phyloP scores from a whole-genome alignment of 805 yeast genomes.

The Candida vartiovaarae region DNA sequence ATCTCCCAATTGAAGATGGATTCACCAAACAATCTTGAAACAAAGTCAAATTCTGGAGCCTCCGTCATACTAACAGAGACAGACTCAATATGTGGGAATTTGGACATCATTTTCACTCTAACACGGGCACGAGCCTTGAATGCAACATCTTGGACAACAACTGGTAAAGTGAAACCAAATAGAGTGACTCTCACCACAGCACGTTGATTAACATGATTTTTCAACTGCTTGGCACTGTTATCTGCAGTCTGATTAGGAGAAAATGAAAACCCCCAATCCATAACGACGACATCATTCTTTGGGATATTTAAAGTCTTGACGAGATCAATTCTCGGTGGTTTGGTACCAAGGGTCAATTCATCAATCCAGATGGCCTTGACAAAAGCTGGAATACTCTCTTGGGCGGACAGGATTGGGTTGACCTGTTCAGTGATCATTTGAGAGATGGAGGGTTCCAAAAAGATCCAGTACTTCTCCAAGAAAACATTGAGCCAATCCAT shows the following conservation, averaged over 20 bases:
- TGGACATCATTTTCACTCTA: constrained; percentile 80
- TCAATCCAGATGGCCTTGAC: constrained; percentile 80
- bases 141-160: constrained; percentile 72
- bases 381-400: constrained; percentile 75
- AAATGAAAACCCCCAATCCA: constrained; percentile 95
- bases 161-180: constrained; percentile 80
- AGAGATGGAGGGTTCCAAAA: constrained; percentile 81
- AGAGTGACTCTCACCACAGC: constrained; percentile 68
- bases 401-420: constrained; percentile 73
- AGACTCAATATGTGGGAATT: constrained; percentile 91
- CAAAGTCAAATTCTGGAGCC: constrained; percentile 85
- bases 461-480: constrained; percentile 87
- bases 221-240: constrained; percentile 75
- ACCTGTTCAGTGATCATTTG: constrained; percentile 81
- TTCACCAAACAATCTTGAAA: constrained; percentile 67
- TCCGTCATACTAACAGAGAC: constrained; percentile 79
- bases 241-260: constrained; percentile 89
- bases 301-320: constrained; percentile 89
- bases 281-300: constrained; percentile 87
- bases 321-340: constrained; percentile 88
- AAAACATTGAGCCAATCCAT: constrained; percentile 94
- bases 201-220: constrained; percentile 77
- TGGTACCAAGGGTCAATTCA: constrained; percentile 86
- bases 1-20: constrained; percentile 82
- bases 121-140: constrained; percentile 71